Percentiles rank a stretch among this genome's conserved stretches.
Conservation (phyloP, 176 grass and related monocot genomes). For the Juncus inflexus region DNA sequence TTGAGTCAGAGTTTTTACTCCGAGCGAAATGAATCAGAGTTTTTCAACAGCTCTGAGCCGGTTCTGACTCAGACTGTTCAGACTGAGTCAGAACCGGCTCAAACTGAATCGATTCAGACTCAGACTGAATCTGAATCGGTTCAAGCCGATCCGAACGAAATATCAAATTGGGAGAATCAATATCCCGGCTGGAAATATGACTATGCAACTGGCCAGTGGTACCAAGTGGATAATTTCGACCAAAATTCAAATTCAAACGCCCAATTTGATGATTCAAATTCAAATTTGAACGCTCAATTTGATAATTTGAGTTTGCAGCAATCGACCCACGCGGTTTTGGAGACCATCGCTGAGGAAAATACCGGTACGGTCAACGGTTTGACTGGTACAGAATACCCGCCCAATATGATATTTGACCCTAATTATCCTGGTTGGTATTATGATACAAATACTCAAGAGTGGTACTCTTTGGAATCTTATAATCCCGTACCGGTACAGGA, state of each 20-base stretch:
- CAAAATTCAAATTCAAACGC: constrained; percentile 27
- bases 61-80: constrained; percentile 4
- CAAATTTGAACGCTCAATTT: constrained; percentile 29
- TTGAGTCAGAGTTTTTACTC: constrained; percentile 20
- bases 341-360: constrained; percentile 65
- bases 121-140: constrained; percentile 1
- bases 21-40: constrained; percentile 17
- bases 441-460: constrained; percentile 77
- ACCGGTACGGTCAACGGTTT: constrained; percentile 9
- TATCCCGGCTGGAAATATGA: constrained; percentile 91
- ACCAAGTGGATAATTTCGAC: constrained; percentile 49
- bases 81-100: constrained; percentile 7
- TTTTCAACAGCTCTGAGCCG: constrained; percentile 14
- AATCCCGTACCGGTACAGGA: constrained; percentile 16
- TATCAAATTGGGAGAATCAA: constrained; percentile 53
- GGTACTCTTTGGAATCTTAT: constrained; percentile 71
- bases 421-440: constrained; percentile 93
- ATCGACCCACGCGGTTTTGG: constrained; percentile 41
- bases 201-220: constrained; percentile 61
- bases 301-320: constrained; percentile 46
- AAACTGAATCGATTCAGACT: constrained; percentile 9
- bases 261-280: constrained; percentile 16
- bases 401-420: constrained; percentile 84
- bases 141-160: constrained; percentile 35
- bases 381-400: constrained; percentile 57